Evolutionary conservation across 768 basidiomycete genomes (phyloP).

Genomic region (Coprinopsis cinerea): DNA sequence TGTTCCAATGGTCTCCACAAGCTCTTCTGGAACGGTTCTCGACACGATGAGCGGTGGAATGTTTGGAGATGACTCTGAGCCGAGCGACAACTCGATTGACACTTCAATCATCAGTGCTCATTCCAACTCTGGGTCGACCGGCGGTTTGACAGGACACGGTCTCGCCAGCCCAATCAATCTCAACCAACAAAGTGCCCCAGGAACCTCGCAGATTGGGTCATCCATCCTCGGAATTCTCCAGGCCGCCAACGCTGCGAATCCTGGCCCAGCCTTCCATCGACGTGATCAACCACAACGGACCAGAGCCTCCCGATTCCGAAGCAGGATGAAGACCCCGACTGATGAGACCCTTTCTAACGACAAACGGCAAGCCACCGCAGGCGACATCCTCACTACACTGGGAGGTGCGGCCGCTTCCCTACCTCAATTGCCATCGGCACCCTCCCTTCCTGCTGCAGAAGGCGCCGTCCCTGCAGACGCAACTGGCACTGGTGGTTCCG

Average conservation of each 20-base stretch:
- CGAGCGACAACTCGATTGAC: neutral
- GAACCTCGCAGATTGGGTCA: neutral
- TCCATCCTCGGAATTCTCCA: neutral
- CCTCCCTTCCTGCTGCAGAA: neutral
- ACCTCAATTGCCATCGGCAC: neutral
- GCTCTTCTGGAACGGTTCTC: neutral
- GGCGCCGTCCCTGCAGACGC: no score
- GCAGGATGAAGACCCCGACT: neutral
- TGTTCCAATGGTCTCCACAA: neutral
- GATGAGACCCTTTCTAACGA: neutral
- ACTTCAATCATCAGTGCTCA: neutral
- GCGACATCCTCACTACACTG: neutral
- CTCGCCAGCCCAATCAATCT: neutral
- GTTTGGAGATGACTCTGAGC: no score
- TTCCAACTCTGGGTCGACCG: conserved; percentile 1
- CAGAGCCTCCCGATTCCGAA: neutral
- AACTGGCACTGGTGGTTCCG: no score
- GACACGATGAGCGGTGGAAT: no score
- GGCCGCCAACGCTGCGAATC: neutral
- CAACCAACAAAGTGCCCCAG: neutral
- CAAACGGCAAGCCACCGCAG: neutral
- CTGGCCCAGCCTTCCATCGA: neutral
- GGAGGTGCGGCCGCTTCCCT: neutral
- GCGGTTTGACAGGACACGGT: neutral
- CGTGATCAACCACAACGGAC: neutral